Conservation (phyloP, 225 moss, liverwort and hornwort species). For the Ulota crispa region DNA sequence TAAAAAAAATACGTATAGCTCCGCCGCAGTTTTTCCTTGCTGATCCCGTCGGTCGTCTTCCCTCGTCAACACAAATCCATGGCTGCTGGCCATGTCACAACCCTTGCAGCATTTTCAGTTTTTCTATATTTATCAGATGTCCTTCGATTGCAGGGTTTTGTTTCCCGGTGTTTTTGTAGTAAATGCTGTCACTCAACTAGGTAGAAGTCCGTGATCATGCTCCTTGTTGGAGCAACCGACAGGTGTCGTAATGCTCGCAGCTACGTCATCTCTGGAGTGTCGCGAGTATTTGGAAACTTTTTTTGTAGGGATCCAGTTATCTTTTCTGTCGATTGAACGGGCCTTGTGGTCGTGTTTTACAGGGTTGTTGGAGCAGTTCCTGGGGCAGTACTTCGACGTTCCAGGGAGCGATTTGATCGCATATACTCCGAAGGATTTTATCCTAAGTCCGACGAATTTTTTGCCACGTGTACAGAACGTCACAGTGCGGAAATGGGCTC, state of each 20-base stretch:
- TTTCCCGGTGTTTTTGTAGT: background rate
- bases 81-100: background rate
- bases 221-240: background rate
- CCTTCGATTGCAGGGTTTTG: background rate
- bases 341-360: background rate
- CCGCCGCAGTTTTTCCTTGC: background rate
- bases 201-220: background rate
- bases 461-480: slow-evolving; percentile 58
- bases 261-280: background rate
- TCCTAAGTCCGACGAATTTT: slow-evolving; percentile 45
- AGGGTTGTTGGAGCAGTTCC: slow-evolving; percentile 36
- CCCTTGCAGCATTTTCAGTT: background rate
- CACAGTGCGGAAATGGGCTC: slow-evolving; percentile 64
- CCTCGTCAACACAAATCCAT: background rate
- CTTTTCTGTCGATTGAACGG: background rate
- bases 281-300: background rate
- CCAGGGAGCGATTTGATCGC: slow-evolving; percentile 45
- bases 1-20: background rate
- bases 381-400: slow-evolving; percentile 44
- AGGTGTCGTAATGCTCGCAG: slow-evolving; percentile 1
- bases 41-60: background rate
- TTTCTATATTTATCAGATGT: background rate
- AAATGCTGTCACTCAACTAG: background rate
- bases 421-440: slow-evolving; percentile 48
- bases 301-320: background rate